Conservation (phyloP, 371 early-diverging fungal species). For the Funneliformis caledonium region DNA sequence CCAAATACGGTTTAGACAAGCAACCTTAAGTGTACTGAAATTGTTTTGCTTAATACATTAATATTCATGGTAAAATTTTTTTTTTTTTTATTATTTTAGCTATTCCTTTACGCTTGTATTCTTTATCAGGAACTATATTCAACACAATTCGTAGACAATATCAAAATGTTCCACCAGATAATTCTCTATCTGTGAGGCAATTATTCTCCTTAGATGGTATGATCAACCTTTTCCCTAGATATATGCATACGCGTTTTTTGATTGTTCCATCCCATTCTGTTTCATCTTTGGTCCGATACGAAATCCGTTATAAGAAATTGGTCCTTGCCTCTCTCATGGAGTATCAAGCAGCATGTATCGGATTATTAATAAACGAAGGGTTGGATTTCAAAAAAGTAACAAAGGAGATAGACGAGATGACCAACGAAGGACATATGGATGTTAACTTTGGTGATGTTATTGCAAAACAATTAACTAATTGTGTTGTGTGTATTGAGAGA, state of each 20-base stretch:
- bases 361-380: conserved; percentile 55
- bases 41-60: neutral
- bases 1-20: too few relatives aligned
- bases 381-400: conserved; percentile 42
- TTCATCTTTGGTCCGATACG: conserved; percentile 61
- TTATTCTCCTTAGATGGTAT: conserved; percentile 37
- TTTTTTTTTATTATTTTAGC: conserved; percentile 24
- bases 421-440: conserved; percentile 21
- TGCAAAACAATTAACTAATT: conserved; percentile 3
- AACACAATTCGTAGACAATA: conserved; percentile 10
- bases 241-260: conserved; percentile 44
- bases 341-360: conserved; percentile 68
- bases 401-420: neutral
- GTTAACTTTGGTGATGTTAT: conserved; percentile 29
- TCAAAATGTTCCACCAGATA: conserved; percentile 12
- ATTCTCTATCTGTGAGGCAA: conserved; percentile 10
- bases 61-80: neutral
- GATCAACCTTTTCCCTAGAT: conserved; percentile 46
- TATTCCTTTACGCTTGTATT: conserved; percentile 37
- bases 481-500: conserved; percentile 32
- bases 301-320: conserved; percentile 62
- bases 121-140: conserved; percentile 34
- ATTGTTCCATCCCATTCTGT: conserved; percentile 53
- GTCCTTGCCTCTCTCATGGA: conserved; percentile 58
- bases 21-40: neutral